Base-by-base conservation (phyloP, 768 basidiomycete species). In the Lentinula boryana region DNA sequence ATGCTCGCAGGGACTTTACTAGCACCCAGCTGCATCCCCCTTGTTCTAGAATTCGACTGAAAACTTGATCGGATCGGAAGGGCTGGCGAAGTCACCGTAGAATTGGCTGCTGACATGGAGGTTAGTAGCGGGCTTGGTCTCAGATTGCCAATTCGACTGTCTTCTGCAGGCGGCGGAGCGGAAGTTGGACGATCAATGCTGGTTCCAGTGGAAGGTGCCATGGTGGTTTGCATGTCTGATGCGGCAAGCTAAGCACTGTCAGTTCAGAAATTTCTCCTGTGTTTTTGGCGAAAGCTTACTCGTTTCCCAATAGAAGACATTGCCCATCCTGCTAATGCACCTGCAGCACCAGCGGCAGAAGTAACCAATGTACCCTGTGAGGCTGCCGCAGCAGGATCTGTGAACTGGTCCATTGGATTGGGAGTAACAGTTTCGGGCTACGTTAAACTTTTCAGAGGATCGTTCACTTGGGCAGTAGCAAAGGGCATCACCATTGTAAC, bases 251-350 rank as follows among this genome's bases (percentile, higher is more conserved):
- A 59, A 46, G 61, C 60, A 44, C n/a, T 5, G 13, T 43, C 31
- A 31, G 31, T 38, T 32, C 16, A 23, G 9, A 46, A n/a, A 18
- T 43, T 21, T 27, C 27, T 21, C n/a, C 13, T 32, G 4, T 32
- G 49, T 8, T 35, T 4, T 15, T 59, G 23, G 31, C 56, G 4
- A 50, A 12, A 4, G 58, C 75, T 33, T 57, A 90, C 91, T 79
- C 89, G 91, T 75, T 86, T 95, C 31, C 90, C 87, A 0, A 98
- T 68, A 0, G 91, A 94, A 4, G 93, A 90, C 46, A 98, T 93
- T 1, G 96, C 96, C 96, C 96, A 98, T 5, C 95, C 93, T 13
- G 96, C 95, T 3, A 99, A 76, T 16, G 88, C 90, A 7, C 91
- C 89, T 16, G 95, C 96, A 2, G 95, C 95, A 0, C 94, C 95